A percentile compares a stretch with the other conserved stretches of the same genome.
Evolutionary conservation across 441 rosid genomes (phyloP).

Genomic region (Adansonia grandidieri): DNA sequence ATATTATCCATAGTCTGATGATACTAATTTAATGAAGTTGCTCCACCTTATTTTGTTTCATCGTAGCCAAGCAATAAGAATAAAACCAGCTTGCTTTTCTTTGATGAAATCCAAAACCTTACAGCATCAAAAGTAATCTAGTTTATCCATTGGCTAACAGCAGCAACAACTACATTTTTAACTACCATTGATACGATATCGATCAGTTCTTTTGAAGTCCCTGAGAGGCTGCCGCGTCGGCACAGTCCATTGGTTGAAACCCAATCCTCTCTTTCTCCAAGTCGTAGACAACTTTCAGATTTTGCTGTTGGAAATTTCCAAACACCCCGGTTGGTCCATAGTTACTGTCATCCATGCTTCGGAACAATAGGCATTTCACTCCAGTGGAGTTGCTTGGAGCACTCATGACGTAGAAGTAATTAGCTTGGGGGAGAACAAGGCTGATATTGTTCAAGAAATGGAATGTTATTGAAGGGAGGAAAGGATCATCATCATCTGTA

Average conservation of each 20-base stretch:
- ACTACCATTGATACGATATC: conserved; percentile 5
- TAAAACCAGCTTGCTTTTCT: conserved; percentile 25
- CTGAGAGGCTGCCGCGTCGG: conserved; percentile 52
- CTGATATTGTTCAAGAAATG: conserved; percentile 72
- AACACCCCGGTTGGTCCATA: conserved; percentile 77
- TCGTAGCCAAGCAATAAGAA: conserved; percentile 22
- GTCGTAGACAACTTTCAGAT: conserved; percentile 75
- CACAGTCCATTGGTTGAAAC: conserved; percentile 75
- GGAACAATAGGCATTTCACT: conserved; percentile 70
- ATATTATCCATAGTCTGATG: neutral
- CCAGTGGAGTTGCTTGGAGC: conserved; percentile 65
- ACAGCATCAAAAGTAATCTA: neutral
- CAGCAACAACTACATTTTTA: conserved; percentile 16
- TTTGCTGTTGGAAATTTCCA: conserved; percentile 85
- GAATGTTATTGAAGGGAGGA: conserved; percentile 73
- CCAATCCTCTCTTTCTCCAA: conserved; percentile 77
- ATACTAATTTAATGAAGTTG: neutral
- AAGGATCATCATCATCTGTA: conserved; percentile 14
- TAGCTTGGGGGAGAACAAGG: conserved; percentile 61
- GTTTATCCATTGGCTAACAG: neutral
- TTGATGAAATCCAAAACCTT: conserved; percentile 10
- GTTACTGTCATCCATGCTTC: conserved; percentile 68
- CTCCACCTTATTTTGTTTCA: conserved; percentile 4
- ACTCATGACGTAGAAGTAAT: conserved; percentile 67
- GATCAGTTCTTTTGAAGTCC: conserved; percentile 45